These are phyloP conservation scores for Cytospora paraplurivora DNA, from an alignment of 2,329 filamentous ascomycete genomes.

Conservation along the genomic window DNA sequence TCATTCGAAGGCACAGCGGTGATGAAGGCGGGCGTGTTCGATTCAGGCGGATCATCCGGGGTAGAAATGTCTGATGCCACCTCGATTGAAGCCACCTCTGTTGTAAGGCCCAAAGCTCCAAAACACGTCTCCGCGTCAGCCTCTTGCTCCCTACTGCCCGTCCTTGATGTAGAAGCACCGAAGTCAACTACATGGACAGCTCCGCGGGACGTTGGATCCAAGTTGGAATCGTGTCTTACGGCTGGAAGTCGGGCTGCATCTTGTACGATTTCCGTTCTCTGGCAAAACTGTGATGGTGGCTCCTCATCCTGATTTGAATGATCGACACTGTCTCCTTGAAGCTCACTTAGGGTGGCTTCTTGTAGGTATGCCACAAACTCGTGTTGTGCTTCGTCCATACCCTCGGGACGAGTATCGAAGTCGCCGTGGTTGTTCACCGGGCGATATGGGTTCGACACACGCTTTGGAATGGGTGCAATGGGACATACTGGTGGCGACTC, in stretches of 20 bases:
- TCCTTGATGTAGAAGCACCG: neutral
- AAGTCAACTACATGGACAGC: neutral
- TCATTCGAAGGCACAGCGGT: neutral
- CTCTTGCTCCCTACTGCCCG: neutral
- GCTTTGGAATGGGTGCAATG: conserved; percentile 38
- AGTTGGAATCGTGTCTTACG: neutral
- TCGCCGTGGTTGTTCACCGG: neutral
- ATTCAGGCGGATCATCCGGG: conserved; percentile 11
- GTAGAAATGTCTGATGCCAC: conserved; percentile 12
- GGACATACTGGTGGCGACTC: conserved; percentile 30
- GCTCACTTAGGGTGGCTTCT: conserved; percentile 10
- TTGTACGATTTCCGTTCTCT: neutral
- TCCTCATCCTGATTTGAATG: neutral
- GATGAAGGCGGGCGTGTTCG: conserved; percentile 9
- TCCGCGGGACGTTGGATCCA: neutral
- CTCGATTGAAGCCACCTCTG: neutral
- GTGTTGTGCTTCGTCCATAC: conserved; percentile 11
- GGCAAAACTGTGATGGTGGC: neutral
- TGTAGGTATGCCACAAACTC: conserved; percentile 20
- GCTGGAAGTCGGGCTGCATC: too few relatives aligned
- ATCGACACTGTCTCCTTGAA: too few relatives aligned
- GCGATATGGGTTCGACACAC: conserved; percentile 21
- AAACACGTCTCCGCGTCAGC: neutral
- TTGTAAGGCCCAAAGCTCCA: neutral
- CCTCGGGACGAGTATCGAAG: conserved; percentile 2